Evolutionary conservation across 2,329 filamentous ascomycete species (phyloP).

Genomic region (Tolypocladium amazonense): DNA sequence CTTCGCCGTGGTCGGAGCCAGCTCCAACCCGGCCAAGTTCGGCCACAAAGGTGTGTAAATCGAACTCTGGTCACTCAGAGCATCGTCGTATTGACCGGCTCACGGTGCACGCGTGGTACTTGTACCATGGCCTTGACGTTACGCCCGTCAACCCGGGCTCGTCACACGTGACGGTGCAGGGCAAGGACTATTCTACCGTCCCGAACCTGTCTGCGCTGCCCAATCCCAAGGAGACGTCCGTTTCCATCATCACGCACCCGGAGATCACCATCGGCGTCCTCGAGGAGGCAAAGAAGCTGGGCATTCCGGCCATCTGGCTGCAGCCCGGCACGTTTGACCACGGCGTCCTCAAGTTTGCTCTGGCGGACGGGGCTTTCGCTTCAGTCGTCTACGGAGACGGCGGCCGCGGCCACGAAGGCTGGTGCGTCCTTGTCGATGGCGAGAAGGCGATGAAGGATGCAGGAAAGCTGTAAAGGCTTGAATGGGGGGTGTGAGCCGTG

Average conservation of each 20-base stretch:
- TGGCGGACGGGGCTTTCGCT: constrained; percentile 48
- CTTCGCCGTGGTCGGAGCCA: constrained; percentile 87
- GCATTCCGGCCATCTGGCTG: constrained; percentile 71
- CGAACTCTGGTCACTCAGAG: not conserved
- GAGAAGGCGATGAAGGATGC: constrained; percentile 49
- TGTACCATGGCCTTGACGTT: constrained; percentile 61
- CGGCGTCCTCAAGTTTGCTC: constrained; percentile 59
- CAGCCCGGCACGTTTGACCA: constrained; percentile 86
- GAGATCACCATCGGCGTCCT: constrained; percentile 63
- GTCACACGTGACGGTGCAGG: constrained; percentile 49
- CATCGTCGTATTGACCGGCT: not conserved
- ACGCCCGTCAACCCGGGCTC: constrained; percentile 74
- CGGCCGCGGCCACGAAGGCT: constrained; percentile 60
- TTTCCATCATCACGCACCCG: constrained; percentile 85
- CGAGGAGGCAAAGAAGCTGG: constrained; percentile 63
- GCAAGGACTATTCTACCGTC: constrained; percentile 50
- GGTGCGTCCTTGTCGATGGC: constrained; percentile 82
- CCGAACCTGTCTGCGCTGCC: constrained; percentile 55
- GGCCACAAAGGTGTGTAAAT: constrained; percentile 65
- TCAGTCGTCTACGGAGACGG: constrained; percentile 58
- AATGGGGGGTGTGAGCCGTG: not conserved
- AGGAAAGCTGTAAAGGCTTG: constrained; percentile 35
- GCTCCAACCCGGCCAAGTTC: constrained; percentile 73
- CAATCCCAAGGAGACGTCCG: constrained; percentile 56
- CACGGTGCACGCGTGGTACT: constrained; percentile 84